Evolutionary conservation across 495 filamentous ascomycete genomes (phyloP).

Genomic region (Durotheca rogersii): DNA sequence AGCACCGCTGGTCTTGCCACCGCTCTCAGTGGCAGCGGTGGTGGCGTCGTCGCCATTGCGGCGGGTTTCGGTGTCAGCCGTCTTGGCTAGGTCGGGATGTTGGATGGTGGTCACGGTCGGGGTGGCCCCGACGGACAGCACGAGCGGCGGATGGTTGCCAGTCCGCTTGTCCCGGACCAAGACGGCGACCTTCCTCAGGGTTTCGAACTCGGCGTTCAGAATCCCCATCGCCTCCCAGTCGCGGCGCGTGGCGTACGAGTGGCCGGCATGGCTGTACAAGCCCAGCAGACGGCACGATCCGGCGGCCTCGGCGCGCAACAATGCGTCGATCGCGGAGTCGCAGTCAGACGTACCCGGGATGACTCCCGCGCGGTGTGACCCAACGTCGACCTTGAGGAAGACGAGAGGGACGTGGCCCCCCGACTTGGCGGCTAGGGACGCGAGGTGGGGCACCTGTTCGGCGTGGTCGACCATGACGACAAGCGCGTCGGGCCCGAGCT

Average conservation of each 20-base stretch:
- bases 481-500: conserved; percentile 55
- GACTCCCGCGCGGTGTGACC: conserved; percentile 74
- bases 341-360: conserved; percentile 53
- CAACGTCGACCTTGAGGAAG: conserved; percentile 79
- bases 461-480: conserved; percentile 73
- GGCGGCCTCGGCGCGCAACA: conserved; percentile 42
- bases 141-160: conserved; percentile 42
- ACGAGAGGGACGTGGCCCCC: conserved; percentile 49
- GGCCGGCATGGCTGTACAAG: conserved; percentile 77
- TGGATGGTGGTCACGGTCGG: conserved; percentile 68
- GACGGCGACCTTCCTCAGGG: conserved; percentile 52
- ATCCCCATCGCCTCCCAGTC: conserved; percentile 56
- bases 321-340: conserved; percentile 49
- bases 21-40: background rate
- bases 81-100: conserved; percentile 28
- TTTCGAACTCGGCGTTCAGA: conserved; percentile 61
- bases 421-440: conserved; percentile 39
- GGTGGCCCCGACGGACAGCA: conserved; percentile 77
- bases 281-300: conserved; percentile 57
- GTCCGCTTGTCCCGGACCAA: conserved; percentile 32
- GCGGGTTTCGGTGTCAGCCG: conserved; percentile 1
- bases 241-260: conserved; percentile 62
- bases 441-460: conserved; percentile 55
- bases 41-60: conserved; percentile 1
- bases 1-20: background rate